A percentile compares a stretch with the other conserved stretches of the same genome.
These are phyloP conservation scores for Clonostachys byssicola DNA, from an alignment of 2,329 filamentous ascomycete species.

Conservation along the genomic window DNA sequence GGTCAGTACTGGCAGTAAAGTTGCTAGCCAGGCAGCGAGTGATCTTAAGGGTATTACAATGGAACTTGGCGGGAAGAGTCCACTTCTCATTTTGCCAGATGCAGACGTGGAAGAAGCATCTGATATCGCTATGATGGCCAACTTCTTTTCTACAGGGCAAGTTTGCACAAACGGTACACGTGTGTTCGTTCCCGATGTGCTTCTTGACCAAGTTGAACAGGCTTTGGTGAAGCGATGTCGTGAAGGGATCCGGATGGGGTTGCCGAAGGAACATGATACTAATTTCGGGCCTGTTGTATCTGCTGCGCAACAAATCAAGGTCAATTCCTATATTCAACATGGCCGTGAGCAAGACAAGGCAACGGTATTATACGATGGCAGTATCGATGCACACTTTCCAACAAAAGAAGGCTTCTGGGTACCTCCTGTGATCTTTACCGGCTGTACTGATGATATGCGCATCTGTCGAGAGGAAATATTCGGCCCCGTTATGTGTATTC, in stretches of 20 bases:
- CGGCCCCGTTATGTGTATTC: slow-evolving; percentile 79
- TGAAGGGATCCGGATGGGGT: slow-evolving; percentile 72
- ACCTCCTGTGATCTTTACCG: slow-evolving; percentile 76
- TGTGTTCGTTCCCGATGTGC: slow-evolving; percentile 69
- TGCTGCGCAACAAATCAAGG: slow-evolving; percentile 70
- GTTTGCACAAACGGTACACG: slow-evolving; percentile 91
- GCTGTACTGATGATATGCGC: slow-evolving; percentile 79
- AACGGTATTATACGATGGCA: slow-evolving; percentile 68
- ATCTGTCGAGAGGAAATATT: slow-evolving; percentile 84
- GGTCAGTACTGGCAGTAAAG: slow-evolving; percentile 77
- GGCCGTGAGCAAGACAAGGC: slow-evolving; percentile 72
- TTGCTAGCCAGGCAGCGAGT: slow-evolving; percentile 69
- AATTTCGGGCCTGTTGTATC: slow-evolving; percentile 86
- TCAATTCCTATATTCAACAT: slow-evolving; percentile 70
- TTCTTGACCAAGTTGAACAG: slow-evolving; percentile 67
- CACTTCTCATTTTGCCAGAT: slow-evolving; percentile 75
- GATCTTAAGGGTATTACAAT: slow-evolving; percentile 90
- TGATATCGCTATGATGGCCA: slow-evolving; percentile 88
- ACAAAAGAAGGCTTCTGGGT: slow-evolving; percentile 73
- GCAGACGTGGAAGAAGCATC: slow-evolving; percentile 76
- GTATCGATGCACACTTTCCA: slow-evolving; percentile 46
- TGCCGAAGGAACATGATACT: slow-evolving; percentile 65
- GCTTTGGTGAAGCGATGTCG: slow-evolving; percentile 45
- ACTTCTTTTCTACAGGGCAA: slow-evolving; percentile 88
- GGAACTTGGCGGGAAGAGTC: slow-evolving; percentile 87